phyloP scores from a whole-genome alignment of 495 filamentous ascomycete species.

The Eremomyces bilateralis region DNA sequence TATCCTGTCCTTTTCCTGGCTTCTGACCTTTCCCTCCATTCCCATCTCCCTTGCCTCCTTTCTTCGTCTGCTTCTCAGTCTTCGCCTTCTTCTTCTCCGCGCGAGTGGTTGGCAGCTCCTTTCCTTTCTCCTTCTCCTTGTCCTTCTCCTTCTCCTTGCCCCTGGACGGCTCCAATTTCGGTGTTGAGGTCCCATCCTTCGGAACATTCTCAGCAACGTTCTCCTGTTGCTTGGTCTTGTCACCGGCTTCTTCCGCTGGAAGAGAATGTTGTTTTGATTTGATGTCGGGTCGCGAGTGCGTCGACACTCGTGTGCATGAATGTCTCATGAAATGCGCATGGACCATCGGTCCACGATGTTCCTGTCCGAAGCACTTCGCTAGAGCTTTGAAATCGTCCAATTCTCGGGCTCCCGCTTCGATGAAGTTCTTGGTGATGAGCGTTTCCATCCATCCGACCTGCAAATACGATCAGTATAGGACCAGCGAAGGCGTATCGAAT shows the following conservation, averaged over 20 bases:
- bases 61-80: conserved; percentile 2
- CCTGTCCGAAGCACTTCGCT: conserved; percentile 40
- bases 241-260: conserved; percentile 3
- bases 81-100: conserved; percentile 9
- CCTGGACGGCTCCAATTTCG: conserved; percentile 1
- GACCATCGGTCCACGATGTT: conserved; percentile 35
- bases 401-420: conserved; percentile 42
- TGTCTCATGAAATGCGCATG: conserved; percentile 51
- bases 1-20: no score
- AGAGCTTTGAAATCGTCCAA: conserved; percentile 46
- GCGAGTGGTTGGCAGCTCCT: conserved; percentile 4
- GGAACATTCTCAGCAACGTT: no score
- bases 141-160: background rate
- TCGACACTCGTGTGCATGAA: conserved; percentile 17
- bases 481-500: no score
- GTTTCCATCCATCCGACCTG: conserved; percentile 41
- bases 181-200: background rate
- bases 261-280: background rate
- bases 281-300: background rate
- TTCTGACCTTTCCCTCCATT: background rate
- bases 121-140: background rate
- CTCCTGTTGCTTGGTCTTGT: no score
- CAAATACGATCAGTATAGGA: no score
- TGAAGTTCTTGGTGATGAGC: conserved; percentile 41
- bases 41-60: background rate